phyloP scores from a whole-genome alignment of 176 grass and related monocot species.

The Themeda triandra region DNA sequence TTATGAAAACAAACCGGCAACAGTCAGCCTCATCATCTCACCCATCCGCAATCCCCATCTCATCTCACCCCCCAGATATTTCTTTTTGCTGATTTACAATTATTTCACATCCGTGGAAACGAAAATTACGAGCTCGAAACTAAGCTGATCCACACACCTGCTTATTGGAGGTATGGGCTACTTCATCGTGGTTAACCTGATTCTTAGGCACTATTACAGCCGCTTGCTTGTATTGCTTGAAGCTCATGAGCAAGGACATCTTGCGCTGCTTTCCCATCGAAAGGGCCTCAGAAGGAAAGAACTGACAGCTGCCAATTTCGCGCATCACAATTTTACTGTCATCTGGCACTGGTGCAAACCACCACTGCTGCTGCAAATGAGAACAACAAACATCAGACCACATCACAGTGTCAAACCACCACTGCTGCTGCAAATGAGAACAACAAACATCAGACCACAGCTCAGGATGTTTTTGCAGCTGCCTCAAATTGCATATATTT shows the following conservation, averaged over 20 bases:
- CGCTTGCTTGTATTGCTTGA: slow-evolving; percentile 17
- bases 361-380: too few relatives aligned
- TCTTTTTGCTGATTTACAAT: background rate
- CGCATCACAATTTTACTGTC: too few relatives aligned
- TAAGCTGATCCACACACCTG: background rate
- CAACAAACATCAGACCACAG: too few relatives aligned
- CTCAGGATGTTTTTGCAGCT: too few relatives aligned
- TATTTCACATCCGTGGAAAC: background rate
- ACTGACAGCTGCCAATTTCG: too few relatives aligned
- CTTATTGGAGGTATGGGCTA: background rate
- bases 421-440: too few relatives aligned
- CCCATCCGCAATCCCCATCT: background rate
- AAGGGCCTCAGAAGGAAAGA: too few relatives aligned
- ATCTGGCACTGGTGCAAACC: too few relatives aligned
- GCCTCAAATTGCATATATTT: too few relatives aligned
- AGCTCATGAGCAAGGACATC: slow-evolving; percentile 57
- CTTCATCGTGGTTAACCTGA: background rate
- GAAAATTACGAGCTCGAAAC: background rate
- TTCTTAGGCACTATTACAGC: background rate
- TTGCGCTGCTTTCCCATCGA: slow-evolving; percentile 63
- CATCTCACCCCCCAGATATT: background rate
- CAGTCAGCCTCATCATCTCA: background rate
- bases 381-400: too few relatives aligned
- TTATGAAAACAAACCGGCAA: slow-evolving; percentile 38
- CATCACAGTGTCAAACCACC: too few relatives aligned